Base-by-base conservation (phyloP, 2,329 filamentous ascomycete genomes). In the Sclerotinia minor region DNA sequence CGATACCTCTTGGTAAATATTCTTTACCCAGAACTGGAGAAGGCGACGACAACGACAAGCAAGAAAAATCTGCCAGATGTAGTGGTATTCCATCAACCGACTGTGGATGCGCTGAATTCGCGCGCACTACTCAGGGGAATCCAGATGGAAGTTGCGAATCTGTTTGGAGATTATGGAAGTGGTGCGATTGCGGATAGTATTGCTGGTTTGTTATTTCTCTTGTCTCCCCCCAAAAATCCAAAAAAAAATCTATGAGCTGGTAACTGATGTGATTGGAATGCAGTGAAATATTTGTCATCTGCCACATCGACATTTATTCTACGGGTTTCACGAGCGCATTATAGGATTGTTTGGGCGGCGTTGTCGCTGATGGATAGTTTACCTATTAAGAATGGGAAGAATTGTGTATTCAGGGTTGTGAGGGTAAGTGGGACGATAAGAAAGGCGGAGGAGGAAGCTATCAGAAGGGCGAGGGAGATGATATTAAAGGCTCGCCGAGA, bases 231-330 rank as follows among this genome's bases (percentile, higher is more conserved):
- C 13, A 26, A 3, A 45, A 35, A 35, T 8, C 2, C 1, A 35
- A 35, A 35, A 6, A 35, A 35, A 35, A 35, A 35, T 35, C 6
- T 35, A 35, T 35, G 60, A 29, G 15, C 9, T 29, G 5, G 29
- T 44, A 47, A 32, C 35, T 64, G 54, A 53, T 67, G 54, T 41
- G 65, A 61, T 64, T 50, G 58, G 9, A 50, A 53, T 60, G 26
- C 17, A 94, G 92, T 99, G 65, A 97, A 97, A 82, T 99, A 99
- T 78, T 84, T 96, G 64, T 97, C 93, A 0, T 83, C 88, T 4
- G 91, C 93, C n/a, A 99, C 95, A 0, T 96, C 92, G 7, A 99
- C 94, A 1, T 92, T 94, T 66, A 99, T 99, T 69, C 83, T 99
- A 50, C 87, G 91, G 71, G 92, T 94, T 71, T 87, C 92, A 3